Conservation (phyloP, 2,329 filamentous ascomycete species). For the Sodiomyces alkalinus region DNA sequence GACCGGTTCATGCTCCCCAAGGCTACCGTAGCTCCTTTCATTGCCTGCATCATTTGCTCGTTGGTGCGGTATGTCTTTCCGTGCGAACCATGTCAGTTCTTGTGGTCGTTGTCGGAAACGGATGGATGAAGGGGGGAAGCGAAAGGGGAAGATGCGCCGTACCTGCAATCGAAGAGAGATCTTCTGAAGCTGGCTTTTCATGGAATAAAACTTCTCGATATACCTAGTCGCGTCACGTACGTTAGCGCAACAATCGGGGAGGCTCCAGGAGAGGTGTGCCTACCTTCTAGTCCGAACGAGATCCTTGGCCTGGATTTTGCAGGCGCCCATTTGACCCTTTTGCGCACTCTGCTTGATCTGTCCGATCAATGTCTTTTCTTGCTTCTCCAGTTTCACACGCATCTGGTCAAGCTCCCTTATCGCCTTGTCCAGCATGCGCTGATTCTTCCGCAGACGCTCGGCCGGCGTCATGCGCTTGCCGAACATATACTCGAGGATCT, state of each 20-base stretch:
- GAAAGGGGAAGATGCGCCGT: constrained; percentile 11
- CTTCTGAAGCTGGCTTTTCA: constrained; percentile 93
- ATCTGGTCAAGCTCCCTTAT: constrained; percentile 93
- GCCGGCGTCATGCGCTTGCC: constrained; percentile 98
- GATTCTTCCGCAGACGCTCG: constrained; percentile 82
- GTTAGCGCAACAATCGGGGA: no score
- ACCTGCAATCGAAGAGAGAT: constrained; percentile 92
- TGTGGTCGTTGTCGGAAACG: neutral
- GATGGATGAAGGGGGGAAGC: neutral
- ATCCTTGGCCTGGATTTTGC: constrained; percentile 97
- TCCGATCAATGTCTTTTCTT: constrained; percentile 90
- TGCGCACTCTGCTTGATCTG: constrained; percentile 99
- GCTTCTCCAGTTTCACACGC: constrained; percentile 89
- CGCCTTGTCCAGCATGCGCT: constrained; percentile 91
- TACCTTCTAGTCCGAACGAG: constrained; percentile 77
- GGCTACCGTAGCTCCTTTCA: constrained; percentile 92
- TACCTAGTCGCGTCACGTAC: constrained; percentile 41
- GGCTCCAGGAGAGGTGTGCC: no score
- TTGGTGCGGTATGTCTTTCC: constrained; percentile 85
- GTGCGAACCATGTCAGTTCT: constrained; percentile 2
- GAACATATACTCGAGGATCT: constrained; percentile 98
- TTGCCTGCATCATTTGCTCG: constrained; percentile 99
- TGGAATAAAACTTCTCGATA: constrained; percentile 95
- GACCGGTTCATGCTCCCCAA: constrained; percentile 93
- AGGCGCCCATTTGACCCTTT: constrained; percentile 95